Conservation (phyloP, 2,329 filamentous ascomycete genomes). For the Colletotrichum magnum region DNA sequence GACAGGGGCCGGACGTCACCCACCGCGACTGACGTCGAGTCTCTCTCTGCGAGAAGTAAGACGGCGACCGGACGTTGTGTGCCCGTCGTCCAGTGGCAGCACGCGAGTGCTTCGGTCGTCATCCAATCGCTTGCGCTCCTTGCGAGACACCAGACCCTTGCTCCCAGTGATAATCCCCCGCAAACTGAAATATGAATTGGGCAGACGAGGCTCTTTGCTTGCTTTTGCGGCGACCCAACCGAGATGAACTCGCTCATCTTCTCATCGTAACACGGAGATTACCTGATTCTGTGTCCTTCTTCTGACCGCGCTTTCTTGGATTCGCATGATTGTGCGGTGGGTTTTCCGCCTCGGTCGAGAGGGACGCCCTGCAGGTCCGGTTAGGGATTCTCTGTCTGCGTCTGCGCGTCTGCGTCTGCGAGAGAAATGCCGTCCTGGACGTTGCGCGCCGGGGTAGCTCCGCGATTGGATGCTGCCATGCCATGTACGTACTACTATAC, state of each 20-base stretch:
- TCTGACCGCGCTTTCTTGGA: background rate
- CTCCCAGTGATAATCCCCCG: slow-evolving; percentile 33
- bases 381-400: slow-evolving; percentile 3
- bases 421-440: slow-evolving; percentile 5
- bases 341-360: background rate
- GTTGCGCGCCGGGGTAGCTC: slow-evolving; percentile 18
- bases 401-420: slow-evolving; percentile 9
- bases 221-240: background rate
- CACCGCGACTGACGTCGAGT: slow-evolving; percentile 6
- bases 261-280: slow-evolving; percentile 5
- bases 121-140: slow-evolving; percentile 42
- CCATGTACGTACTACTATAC: too few species aligned
- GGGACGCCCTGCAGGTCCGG: slow-evolving; percentile 10
- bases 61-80: slow-evolving; percentile 6
- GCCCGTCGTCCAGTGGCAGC: slow-evolving; percentile 22
- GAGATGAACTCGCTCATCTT: slow-evolving; percentile 25
- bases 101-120: slow-evolving; percentile 34
- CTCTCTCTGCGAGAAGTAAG: background rate
- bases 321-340: background rate
- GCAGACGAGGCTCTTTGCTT: slow-evolving; percentile 27
- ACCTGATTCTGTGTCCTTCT: slow-evolving; percentile 4
- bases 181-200: slow-evolving; percentile 22
- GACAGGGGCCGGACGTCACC: slow-evolving; percentile 28
- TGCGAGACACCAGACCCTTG: slow-evolving; percentile 30
- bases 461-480: background rate